Evolutionary conservation across 768 basidiomycete species (phyloP).

Genomic region (Xerocomellus amylosporus): DNA sequence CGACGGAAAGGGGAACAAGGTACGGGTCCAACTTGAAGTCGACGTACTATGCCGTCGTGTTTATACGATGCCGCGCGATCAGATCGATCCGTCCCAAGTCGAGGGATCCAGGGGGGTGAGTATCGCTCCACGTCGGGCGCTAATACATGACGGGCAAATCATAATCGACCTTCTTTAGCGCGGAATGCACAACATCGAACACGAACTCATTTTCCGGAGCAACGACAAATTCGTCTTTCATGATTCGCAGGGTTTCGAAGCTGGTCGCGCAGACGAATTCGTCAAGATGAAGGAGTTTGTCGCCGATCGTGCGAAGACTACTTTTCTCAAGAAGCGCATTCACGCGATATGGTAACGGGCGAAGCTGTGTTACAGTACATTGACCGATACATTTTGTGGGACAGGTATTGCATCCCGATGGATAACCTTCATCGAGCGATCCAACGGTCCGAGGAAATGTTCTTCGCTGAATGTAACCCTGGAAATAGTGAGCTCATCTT

Average conservation of each 20-base stretch:
- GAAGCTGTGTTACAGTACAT: background rate
- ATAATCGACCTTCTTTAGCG: background rate
- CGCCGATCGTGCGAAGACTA: no score
- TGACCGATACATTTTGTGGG: background rate
- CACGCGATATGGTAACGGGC: no score
- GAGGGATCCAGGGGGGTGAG: background rate
- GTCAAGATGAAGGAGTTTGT: no score
- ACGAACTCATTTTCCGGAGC: conserved; percentile 1
- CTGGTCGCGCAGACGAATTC: no score
- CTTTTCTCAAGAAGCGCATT: no score
- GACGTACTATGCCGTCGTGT: background rate
- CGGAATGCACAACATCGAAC: background rate
- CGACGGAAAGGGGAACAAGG: background rate
- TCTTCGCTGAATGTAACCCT: no score
- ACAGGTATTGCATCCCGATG: conserved; percentile 10
- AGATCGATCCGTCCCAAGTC: conserved; percentile 4
- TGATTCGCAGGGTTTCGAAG: no score
- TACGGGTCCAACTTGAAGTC: background rate
- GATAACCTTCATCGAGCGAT: background rate
- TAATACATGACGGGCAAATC: no score
- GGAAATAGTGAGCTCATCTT: no score
- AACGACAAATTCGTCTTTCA: conserved; percentile 1
- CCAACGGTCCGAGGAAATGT: no score
- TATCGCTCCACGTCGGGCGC: background rate
- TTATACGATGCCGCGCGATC: background rate